Evolutionary conservation across 2,329 filamentous ascomycete genomes (phyloP).

Genomic region (Fusarium lateritium): DNA sequence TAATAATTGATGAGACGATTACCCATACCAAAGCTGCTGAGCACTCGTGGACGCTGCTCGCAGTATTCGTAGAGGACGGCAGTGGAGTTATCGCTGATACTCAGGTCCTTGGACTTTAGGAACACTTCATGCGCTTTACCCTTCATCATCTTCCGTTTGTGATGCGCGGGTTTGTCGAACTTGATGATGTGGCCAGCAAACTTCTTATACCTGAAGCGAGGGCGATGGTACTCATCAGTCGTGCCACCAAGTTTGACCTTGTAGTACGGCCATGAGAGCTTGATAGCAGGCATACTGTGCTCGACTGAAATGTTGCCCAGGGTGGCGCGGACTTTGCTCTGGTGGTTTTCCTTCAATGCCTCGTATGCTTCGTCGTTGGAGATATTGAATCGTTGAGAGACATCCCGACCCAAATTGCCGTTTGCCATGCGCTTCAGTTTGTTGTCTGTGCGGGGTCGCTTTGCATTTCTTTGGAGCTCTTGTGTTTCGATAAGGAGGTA

Average conservation of each 20-base stretch:
- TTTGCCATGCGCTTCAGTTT: constrained; percentile 78
- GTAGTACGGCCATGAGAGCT: constrained; percentile 96
- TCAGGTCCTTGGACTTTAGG: constrained; percentile 83
- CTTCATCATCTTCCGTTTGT: constrained; percentile 88
- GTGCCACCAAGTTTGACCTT: constrained; percentile 84
- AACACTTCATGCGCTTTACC: constrained; percentile 86
- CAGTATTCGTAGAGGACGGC: constrained; percentile 94
- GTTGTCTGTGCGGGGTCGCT: constrained; percentile 69
- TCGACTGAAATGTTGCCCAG: constrained; percentile 94
- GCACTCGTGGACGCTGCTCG: constrained; percentile 89
- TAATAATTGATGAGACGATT: constrained; percentile 98
- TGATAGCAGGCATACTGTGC: constrained; percentile 91
- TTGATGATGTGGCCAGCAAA: constrained; percentile 77
- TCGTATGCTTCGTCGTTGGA: constrained; percentile 98
- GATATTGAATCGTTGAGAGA: constrained; percentile 90
- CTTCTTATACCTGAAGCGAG: constrained; percentile 79
- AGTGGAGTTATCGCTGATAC: constrained; percentile 89
- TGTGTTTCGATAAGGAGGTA: constrained; percentile 86
- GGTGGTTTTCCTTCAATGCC: constrained; percentile 94
- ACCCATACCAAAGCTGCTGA: constrained; percentile 98
- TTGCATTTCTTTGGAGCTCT: constrained; percentile 73
- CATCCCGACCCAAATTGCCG: constrained; percentile 78
- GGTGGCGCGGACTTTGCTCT: constrained; percentile 94
- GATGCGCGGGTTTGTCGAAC: constrained; percentile 78
- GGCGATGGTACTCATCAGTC: constrained; percentile 87